Percentiles rank a stretch among this genome's conserved stretches.
Evolutionary conservation across 345 rosid genomes (phyloP).

Genomic region (Acer campestre): DNA sequence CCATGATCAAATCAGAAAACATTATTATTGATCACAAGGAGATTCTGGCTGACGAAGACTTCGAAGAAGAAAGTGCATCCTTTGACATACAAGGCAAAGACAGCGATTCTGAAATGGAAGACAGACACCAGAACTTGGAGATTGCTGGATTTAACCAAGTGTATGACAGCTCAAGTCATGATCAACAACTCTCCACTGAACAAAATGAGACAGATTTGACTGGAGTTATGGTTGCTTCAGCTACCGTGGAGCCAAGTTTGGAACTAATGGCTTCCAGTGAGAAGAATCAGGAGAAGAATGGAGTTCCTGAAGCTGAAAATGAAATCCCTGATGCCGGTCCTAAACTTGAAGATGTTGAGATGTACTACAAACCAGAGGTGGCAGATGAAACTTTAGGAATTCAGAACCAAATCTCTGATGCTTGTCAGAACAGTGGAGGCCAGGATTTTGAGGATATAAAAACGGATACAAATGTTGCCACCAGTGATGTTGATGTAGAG

Average conservation of each 20-base stretch:
- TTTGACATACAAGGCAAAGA: conserved; percentile 8
- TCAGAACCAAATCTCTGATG: conserved; percentile 11
- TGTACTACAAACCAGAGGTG: conserved; percentile 9
- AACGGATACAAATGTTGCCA: conserved; percentile 7
- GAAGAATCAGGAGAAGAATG: conserved; percentile 19
- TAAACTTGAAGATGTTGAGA: conserved; percentile 22
- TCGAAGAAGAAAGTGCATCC: conserved; percentile 27
- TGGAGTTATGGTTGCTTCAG: background rate
- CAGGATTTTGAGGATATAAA: conserved; percentile 11
- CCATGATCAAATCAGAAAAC: conserved; percentile 18
- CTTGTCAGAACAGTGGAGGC: conserved; percentile 5
- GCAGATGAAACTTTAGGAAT: conserved; percentile 15
- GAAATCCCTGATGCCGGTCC: conserved; percentile 12
- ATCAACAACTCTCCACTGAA: conserved; percentile 24
- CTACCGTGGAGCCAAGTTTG: conserved; percentile 6
- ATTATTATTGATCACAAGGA: conserved; percentile 19
- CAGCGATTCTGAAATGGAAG: conserved; percentile 20
- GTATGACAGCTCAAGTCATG: conserved; percentile 14
- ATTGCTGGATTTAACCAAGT: conserved; percentile 22
- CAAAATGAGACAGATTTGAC: conserved; percentile 20
- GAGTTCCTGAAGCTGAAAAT: conserved; percentile 18
- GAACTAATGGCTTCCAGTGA: conserved; percentile 19
- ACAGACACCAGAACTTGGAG: conserved; percentile 11
- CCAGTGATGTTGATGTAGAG: conserved; percentile 1
- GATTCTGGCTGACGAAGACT: conserved; percentile 28